Conservation (phyloP, 768 basidiomycete species). For the Termitomyces sp. region DNA sequence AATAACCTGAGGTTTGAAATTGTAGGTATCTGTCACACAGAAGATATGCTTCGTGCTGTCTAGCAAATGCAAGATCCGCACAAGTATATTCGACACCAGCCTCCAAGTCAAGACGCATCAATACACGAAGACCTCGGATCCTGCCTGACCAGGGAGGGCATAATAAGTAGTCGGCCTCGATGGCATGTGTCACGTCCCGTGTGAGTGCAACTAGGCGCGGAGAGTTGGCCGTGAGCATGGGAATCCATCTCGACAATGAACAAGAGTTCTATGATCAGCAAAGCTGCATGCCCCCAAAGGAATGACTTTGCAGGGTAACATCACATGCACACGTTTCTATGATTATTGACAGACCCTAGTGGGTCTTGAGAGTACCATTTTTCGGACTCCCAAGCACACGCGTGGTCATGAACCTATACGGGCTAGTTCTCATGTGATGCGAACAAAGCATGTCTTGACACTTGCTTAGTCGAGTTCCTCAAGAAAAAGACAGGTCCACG, state of each 20-base stretch:
- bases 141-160: background rate
- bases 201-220: background rate
- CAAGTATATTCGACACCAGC: background rate
- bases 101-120: background rate
- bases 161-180: background rate
- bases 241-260: background rate
- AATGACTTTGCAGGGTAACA: background rate
- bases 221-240: background rate
- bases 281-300: background rate
- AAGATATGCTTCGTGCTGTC: background rate
- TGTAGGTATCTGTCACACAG: background rate
- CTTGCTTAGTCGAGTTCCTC: no score
- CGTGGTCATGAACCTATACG: background rate
- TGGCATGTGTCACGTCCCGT: background rate
- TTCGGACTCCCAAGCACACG: background rate
- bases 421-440: background rate
- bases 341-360: background rate
- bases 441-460: no score
- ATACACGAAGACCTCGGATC: background rate
- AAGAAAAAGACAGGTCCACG: background rate
- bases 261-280: background rate
- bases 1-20: background rate
- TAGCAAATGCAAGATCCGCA: background rate
- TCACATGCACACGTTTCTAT: background rate
- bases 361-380: background rate